Conservation (phyloP, 2,329 filamentous ascomycete species). For the Clathrospora elynae region DNA sequence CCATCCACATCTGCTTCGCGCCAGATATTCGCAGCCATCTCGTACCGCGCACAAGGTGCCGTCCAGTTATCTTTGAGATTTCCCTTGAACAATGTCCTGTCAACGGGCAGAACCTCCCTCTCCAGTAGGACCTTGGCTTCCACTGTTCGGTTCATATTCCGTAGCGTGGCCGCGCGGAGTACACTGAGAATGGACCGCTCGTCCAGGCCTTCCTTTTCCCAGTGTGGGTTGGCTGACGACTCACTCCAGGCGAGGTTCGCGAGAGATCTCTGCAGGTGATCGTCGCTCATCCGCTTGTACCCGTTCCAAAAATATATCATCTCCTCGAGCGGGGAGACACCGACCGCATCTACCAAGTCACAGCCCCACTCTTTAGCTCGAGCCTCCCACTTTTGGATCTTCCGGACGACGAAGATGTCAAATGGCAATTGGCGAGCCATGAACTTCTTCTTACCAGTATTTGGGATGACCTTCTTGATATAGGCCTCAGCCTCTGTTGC, state of each 20-base stretch:
- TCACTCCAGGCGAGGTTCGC: conserved; percentile 72
- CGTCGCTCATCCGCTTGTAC: conserved; percentile 74
- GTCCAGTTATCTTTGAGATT: conserved; percentile 70
- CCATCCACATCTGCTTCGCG: conserved; percentile 59
- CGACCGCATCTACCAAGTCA: conserved; percentile 78
- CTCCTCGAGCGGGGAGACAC: conserved; percentile 80
- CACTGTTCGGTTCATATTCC: conserved; percentile 65
- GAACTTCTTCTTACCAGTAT: conserved; percentile 84
- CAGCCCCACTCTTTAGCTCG: conserved; percentile 67
- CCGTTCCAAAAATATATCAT: conserved; percentile 97
- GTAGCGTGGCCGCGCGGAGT: conserved; percentile 67
- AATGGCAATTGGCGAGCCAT: conserved; percentile 90
- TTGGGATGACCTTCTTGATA: conserved; percentile 71
- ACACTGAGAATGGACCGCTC: conserved; percentile 70
- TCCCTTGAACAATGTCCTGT: conserved; percentile 62
- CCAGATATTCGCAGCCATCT: conserved; percentile 84
- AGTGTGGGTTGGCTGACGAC: conserved; percentile 52
- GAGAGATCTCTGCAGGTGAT: conserved; percentile 68
- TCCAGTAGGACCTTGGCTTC: conserved; percentile 70
- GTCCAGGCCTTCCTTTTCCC: conserved; percentile 60
- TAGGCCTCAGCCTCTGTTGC: conserved; percentile 65
- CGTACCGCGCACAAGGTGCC: conserved; percentile 78
- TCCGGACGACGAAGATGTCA: conserved; percentile 81
- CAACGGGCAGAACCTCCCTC: conserved; percentile 65
- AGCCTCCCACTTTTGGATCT: conserved; percentile 86